These are phyloP conservation scores for Penicillium psychrofluorescens DNA, from an alignment of 495 filamentous ascomycete genomes.

Conservation along the genomic window DNA sequence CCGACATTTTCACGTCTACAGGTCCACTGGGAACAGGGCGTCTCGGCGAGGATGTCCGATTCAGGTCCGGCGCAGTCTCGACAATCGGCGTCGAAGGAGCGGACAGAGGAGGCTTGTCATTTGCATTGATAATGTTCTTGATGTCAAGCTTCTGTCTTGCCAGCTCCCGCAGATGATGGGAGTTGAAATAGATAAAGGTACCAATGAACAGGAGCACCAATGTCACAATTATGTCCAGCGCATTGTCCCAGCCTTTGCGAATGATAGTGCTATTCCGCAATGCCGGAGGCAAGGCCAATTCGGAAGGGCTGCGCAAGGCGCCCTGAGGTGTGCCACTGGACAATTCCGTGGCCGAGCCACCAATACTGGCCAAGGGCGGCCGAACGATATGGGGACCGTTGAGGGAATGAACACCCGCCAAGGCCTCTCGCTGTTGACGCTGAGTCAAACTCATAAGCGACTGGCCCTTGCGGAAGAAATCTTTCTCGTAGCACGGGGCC, in stretches of 20 bases:
- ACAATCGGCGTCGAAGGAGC: constrained; percentile 37
- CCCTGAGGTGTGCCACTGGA: constrained; percentile 39
- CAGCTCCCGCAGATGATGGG: constrained; percentile 38
- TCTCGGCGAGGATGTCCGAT: constrained; percentile 15
- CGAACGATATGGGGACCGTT: constrained; percentile 28
- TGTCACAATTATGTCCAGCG: constrained; percentile 43
- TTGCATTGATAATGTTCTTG: constrained; percentile 42
- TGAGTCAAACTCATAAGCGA: constrained; percentile 34
- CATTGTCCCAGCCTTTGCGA: constrained; percentile 46
- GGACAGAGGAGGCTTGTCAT: constrained; percentile 35
- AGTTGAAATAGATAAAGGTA: constrained; percentile 45
- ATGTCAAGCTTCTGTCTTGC: constrained; percentile 47
- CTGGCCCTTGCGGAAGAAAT: constrained; percentile 41
- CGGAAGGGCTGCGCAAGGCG: constrained; percentile 29
- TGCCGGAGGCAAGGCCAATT: constrained; percentile 37
- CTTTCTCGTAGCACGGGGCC: constrained; percentile 58
- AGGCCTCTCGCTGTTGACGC: constrained; percentile 38
- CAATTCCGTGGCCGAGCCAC: constrained; percentile 19
- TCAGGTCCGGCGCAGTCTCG: constrained; percentile 18
- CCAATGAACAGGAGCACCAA: constrained; percentile 36
- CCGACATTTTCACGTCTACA: constrained; percentile 25
- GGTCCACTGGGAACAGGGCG: constrained; percentile 23
- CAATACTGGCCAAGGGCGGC: constrained; percentile 30
- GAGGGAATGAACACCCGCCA: constrained; percentile 48
- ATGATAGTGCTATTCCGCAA: constrained; percentile 45